A percentile compares a stretch with the other conserved stretches of the same genome.
These are phyloP conservation scores for Pythium phragmiticola DNA, from an alignment of 352 stramenopile genomes.

Conservation along the genomic window DNA sequence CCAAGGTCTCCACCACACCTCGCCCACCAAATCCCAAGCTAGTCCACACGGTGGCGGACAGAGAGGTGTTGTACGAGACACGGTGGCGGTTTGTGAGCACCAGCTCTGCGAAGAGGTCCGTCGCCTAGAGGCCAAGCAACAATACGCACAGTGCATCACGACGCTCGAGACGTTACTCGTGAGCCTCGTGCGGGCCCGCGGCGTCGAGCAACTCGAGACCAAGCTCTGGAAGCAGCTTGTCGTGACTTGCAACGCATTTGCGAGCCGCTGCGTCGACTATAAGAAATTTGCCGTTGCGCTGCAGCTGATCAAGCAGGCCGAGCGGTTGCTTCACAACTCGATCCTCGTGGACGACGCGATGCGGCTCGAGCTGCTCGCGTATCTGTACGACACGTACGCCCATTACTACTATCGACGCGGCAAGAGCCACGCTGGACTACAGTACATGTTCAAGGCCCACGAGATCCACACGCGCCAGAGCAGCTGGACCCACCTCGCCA, in stretches of 20 bases:
- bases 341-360: conserved; percentile 50
- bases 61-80: background rate
- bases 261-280: conserved; percentile 79
- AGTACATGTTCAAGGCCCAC: conserved; percentile 86
- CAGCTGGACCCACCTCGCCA: conserved; percentile 87
- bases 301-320: conserved; percentile 80
- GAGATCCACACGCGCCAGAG: conserved; percentile 71
- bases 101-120: conserved; percentile 75
- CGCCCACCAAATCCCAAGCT: conserved; percentile 11
- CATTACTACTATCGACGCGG: conserved; percentile 89
- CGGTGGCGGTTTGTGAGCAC: conserved; percentile 49
- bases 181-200: conserved; percentile 55
- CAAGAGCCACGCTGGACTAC: conserved; percentile 79
- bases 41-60: background rate
- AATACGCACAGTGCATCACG: conserved; percentile 78
- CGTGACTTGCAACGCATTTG: conserved; percentile 90
- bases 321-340: conserved; percentile 74
- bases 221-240: conserved; percentile 91
- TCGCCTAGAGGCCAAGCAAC: conserved; percentile 73
- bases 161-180: conserved; percentile 77
- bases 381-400: conserved; percentile 84
- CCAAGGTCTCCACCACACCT: conserved; percentile 25
- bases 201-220: conserved; percentile 49
- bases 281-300: conserved; percentile 76
- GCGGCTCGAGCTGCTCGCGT: conserved; percentile 76